These are phyloP conservation scores for Suillus brevipes DNA, from an alignment of 768 basidiomycete genomes.

Conservation along the genomic window DNA sequence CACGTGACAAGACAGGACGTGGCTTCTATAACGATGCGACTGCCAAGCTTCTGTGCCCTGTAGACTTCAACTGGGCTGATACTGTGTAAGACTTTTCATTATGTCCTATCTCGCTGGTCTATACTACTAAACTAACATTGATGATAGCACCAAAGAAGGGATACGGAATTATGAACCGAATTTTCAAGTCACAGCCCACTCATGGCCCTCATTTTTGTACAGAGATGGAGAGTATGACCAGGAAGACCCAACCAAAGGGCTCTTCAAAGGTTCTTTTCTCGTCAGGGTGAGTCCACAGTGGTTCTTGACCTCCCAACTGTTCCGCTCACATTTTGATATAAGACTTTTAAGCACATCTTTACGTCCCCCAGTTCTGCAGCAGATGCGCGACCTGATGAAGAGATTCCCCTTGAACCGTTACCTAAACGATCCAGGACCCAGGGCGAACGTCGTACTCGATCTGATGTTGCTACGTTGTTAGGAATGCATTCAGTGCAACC, in stretches of 20 bases:
- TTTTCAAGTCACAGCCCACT: slow-evolving; percentile 17
- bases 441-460: slow-evolving; percentile 9
- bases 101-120: no score
- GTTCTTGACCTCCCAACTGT: neutral
- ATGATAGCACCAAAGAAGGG: neutral
- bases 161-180: slow-evolving; percentile 15
- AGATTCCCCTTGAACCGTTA: neutral
- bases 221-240: slow-evolving; percentile 9
- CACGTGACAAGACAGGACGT: no score
- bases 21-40: no score
- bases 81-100: no score
- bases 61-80: no score
- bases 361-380: slow-evolving; percentile 20
- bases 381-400: neutral
- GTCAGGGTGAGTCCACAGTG: slow-evolving; percentile 18
- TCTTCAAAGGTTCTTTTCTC: slow-evolving; percentile 17
- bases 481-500: slow-evolving; percentile 18
- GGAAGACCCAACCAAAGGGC: slow-evolving; percentile 15
- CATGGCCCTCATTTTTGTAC: slow-evolving; percentile 21
- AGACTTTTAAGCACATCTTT: slow-evolving; percentile 22
- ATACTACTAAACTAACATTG: neutral
- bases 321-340: neutral
- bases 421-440: neutral
- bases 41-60: no score
- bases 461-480: slow-evolving; percentile 11